Base-by-base conservation (phyloP, 805 yeast species). In the Phaffomyces antillensis region DNA sequence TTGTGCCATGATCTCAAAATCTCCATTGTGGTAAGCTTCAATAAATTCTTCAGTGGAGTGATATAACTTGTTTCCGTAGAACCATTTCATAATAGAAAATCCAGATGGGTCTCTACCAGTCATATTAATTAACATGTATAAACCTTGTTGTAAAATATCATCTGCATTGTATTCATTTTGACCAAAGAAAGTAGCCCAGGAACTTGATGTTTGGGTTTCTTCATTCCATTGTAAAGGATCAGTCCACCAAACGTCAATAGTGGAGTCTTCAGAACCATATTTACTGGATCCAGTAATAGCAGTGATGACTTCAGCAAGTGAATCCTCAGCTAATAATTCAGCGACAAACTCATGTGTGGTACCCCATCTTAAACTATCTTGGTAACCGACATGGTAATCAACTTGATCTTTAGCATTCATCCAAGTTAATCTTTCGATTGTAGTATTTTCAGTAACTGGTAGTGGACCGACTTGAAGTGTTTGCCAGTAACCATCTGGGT, bases 401-500 rank as follows among this genome's bases (percentile, higher is more conserved):
- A 55, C 57, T 42, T 47, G 50, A 28, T 44, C 45, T 44, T 56
- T 56, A 24, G 49, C 46, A 37, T 54, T 50, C 40, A 48, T 23
- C 53, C 52, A 55, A 18, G 46, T 43, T 41, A 54, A 42, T 15
- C 48, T 47, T 8, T 40, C 36, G 17, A 49, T 50, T 3, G 45
- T 40, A 12, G 54, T 43, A 3, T 42, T 42, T 13, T 43, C 45
- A 10, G 48, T 41, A 2, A 40, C 47, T 15, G 49, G 50, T 37
- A 56, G 42, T 34, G 60, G 60, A 38, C 60, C 60, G 33, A 56
- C 48, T 37, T 56, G 57, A 35, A 46, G 46, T 9, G 52, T 50
- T 39, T 53, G 51, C 58, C 60, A 56, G 43, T 56, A 56, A 7
- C 60, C 60, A 26, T 56, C 49, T 17, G 54, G 54, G 47, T 37